Base-by-base conservation (phyloP, 257 asterid species). In the Scutellaria minor region DNA sequence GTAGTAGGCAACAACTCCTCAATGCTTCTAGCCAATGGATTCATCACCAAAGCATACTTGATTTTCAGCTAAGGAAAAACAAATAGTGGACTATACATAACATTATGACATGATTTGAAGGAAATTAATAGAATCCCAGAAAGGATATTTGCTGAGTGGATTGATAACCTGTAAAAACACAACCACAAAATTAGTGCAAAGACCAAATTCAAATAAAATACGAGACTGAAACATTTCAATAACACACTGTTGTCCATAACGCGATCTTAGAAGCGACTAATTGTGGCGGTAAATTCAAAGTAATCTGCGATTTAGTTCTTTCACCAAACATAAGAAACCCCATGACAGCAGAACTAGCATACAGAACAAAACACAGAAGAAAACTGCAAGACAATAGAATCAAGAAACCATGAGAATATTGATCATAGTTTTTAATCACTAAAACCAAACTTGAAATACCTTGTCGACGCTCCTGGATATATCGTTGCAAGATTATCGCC, bases 71-170 rank as follows among this genome's bases (percentile, higher is more conserved):
- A 86, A 84, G 96, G 90, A 83, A 75, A 40, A 54, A 20, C 12
- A 0, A 18, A 7, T 24, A 24, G 27, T 14, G 39, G 14, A 59
- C 37, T 47, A 15, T 35, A 11, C 18, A 35, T 57, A 45, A 44
- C 5, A 35, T 14, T 12, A 42, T 53, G 46, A 44, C 6, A 46
- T 22, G 14, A 24, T 41, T 50, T 27, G 20, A 11, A 11, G 24
- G 31, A 46, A 18, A 9, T 64, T 56, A 75, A 56, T 40, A 57
- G 46, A 67, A 41, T 51, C 40, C 11, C 9, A 3, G 58, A 76
- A 63, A 90, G 97, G 96, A 93, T 93, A 93, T 89, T 93, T 93
- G 76, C 91, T 81, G 58, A 93, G 82, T 45, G 98, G 98, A 78
- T 77, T 89, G 81, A 91, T 50, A 62, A 93, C 94, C 98, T 93